These are phyloP conservation scores for Rhododendron kiyosumense DNA, from an alignment of 148 eudicot genomes.

Conservation along the genomic window DNA sequence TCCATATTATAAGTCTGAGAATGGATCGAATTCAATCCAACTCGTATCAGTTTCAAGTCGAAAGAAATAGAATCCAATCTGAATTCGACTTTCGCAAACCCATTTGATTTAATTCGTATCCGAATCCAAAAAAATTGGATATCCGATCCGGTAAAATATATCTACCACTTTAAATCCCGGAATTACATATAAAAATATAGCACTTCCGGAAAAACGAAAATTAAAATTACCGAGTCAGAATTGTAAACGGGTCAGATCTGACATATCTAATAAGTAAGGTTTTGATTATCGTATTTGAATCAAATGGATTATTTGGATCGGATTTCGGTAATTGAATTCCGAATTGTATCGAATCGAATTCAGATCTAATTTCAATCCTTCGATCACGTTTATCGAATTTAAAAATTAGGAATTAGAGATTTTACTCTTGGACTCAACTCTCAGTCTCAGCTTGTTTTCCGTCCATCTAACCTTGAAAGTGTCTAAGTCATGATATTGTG, in stretches of 20 bases:
- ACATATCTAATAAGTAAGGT: no score
- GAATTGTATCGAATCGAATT: no score
- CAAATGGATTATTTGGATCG: not conserved
- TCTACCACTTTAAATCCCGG: not conserved
- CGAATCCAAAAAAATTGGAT: no score
- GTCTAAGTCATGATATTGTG: not conserved
- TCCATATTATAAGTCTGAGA: no score
- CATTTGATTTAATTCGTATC: not conserved
- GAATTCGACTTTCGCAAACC: not conserved
- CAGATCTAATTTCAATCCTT: not conserved
- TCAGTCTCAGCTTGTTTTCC: not conserved
- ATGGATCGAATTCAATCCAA: not conserved
- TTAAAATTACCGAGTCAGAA: no score
- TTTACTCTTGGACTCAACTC: not conserved
- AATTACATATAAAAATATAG: not conserved
- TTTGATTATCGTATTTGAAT: no score
- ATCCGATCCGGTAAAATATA: not conserved
- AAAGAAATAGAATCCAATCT: no score
- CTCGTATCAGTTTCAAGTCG: no score
- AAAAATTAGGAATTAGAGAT: not conserved
- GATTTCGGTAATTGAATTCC: no score
- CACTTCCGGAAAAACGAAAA: not conserved
- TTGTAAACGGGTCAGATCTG: not conserved
- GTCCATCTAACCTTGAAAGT: not conserved
- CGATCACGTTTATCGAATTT: not conserved